Base-by-base conservation (phyloP, 352 stramenopile genomes). In the Phytopythium sindhum region DNA sequence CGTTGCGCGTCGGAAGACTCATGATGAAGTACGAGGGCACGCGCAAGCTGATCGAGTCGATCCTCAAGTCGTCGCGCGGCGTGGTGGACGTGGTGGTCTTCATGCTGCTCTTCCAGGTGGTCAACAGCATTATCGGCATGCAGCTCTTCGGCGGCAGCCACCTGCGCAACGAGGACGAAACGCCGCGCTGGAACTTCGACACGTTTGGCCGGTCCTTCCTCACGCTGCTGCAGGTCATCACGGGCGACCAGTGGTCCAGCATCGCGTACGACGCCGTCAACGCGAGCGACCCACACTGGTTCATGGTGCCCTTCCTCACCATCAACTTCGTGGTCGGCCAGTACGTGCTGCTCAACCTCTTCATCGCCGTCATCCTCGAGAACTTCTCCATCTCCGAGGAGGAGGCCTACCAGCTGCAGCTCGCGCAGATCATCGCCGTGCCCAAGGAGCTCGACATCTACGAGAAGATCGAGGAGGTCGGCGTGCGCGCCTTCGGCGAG, bases 11-110 rank as follows among this genome's bases (percentile, higher is more conserved):
- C 2, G 81, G 69, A 15, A 75, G 84, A 10, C 69, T 93, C 44
- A 91, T 91, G 82, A 80, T 91, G 71, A 91, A 91, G 65, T 93
- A 80, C 67, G 82, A 91, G 24, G 84, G 84, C 44, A 90, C 84
- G 10, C 75, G 82, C 23, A 93, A 91, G 56, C 69, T 91, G 21
- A 88, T 93, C 61, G 72, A 90, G 65, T 91, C 82, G 11, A 81
- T 91, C 24, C 56, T 90, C 23, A 91, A 91, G 58, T 93, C 84
- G 2, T 90, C 78, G n/a, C 78, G 84, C n/a, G 84, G 78, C 23
- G 77, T 93, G 28, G 68, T 91, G 64, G 79, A 93, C 56, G 81
- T 93, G 6, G 80, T 90, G 19, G 69, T 84, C 17, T 93, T 93
- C 57, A 71, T 93, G 61, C 69, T 91, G 44, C 69, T 90, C 10